Evolutionary conservation across 139 green algal genomes (phyloP).

Genomic region (Auxenochlorella pyrenoidosa): DNA sequence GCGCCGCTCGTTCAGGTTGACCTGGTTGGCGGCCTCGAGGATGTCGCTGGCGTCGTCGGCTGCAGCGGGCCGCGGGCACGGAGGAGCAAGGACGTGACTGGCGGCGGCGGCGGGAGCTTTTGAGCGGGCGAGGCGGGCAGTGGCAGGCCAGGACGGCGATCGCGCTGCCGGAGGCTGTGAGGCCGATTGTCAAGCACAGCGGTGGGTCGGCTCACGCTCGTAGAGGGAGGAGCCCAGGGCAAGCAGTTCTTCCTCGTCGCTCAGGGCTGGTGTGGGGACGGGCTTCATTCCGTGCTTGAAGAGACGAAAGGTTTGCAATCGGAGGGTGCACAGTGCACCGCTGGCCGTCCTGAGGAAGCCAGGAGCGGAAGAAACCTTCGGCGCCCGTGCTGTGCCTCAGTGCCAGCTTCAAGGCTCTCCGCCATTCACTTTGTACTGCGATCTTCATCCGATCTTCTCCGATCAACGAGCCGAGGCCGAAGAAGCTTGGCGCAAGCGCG

Average conservation of each 20-base stretch:
- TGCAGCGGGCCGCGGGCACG: neutral
- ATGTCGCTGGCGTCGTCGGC: constrained; percentile 36
- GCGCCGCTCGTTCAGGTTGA: constrained; percentile 23
- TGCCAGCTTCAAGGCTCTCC: no score
- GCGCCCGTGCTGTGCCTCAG: no score
- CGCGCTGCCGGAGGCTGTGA: neutral
- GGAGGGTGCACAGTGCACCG: no score
- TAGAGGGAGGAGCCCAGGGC: neutral
- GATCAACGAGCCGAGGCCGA: no score
- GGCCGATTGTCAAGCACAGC: no score
- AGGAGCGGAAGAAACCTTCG: neutral
- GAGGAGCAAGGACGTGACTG: neutral
- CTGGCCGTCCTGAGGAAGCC: neutral
- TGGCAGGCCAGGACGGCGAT: neutral
- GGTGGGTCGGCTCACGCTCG: neutral
- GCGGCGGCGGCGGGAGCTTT: neutral
- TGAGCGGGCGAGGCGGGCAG: neutral
- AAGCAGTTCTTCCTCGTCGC: neutral
- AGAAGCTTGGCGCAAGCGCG: no score
- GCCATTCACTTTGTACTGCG: no score
- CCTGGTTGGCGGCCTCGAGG: constrained; percentile 35
- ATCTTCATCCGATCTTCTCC: no score
- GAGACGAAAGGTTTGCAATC: neutral
- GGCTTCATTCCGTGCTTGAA: constrained; percentile 9
- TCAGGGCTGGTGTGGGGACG: neutral